These are phyloP conservation scores for Hyaloperonospora arabidopsidis DNA, from an alignment of 352 stramenopile species.

Conservation along the genomic window DNA sequence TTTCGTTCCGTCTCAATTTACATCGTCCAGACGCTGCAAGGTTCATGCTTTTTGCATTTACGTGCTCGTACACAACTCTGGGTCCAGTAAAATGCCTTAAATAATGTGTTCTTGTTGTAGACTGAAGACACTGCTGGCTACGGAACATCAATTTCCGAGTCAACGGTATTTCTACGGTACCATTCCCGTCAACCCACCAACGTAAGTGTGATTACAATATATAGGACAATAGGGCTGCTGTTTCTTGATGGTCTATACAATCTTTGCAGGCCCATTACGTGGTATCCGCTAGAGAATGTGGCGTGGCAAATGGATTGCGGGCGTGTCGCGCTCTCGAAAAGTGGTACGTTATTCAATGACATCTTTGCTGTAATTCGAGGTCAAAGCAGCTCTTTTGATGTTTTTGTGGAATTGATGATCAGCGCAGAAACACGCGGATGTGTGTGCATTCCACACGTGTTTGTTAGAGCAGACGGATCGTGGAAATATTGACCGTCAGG, in stretches of 20 bases:
- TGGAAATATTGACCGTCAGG: conserved; percentile 93
- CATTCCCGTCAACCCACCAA: conserved; percentile 55
- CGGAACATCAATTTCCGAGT: conserved; percentile 50
- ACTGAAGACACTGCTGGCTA: conserved; percentile 41
- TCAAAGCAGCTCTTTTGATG: background rate
- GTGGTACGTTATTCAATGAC: conserved; percentile 25
- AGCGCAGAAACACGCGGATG: conserved; percentile 71
- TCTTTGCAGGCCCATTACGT: conserved; percentile 44
- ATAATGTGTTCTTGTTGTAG: conserved; percentile 20
- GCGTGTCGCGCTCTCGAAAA: conserved; percentile 75
- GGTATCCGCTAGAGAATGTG: conserved; percentile 72
- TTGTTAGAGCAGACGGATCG: conserved; percentile 89
- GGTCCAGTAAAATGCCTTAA: too few species aligned
- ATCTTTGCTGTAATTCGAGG: background rate
- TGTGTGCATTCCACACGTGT: conserved; percentile 88
- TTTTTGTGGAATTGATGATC: conserved; percentile 3
- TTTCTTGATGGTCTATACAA: conserved; percentile 2
- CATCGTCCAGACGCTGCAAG: conserved; percentile 48
- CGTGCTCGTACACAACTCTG: too few species aligned
- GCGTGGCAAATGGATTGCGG: conserved; percentile 82
- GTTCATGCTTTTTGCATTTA: conserved; percentile 8
- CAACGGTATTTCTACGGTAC: conserved; percentile 43
- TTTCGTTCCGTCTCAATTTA: conserved; percentile 80
- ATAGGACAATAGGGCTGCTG: background rate
- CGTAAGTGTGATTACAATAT: conserved; percentile 21